Base-by-base conservation (phyloP, 306 rosid genomes). In the Prunus armeniaca region DNA sequence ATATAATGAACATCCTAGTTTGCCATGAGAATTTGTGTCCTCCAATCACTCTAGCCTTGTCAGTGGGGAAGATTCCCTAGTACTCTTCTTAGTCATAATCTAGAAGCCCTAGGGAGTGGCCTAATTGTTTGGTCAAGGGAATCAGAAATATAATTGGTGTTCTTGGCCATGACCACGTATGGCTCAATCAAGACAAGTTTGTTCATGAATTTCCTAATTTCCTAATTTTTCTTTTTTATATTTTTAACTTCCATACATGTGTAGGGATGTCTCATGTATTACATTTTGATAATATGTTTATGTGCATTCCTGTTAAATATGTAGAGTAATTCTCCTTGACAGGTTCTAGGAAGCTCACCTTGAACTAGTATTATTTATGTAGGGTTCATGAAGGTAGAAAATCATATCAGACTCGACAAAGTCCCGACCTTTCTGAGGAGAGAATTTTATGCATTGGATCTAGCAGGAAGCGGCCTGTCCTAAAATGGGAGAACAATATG, bases 401-500 rank as follows among this genome's bases (percentile, higher is more conserved):
- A 81, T 87, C 85, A 41, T 90, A 92, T 84, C 93, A 93, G 73
- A 82, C 76, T 85, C 87, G 76, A 57, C 91, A 89, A 83, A 86
- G 73, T 77, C 87, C 86, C 57, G 78, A 89, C 84, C 86, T 88
- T 75, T 77, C 70, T 12, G 75, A 74, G 81, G 99, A 95, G 84
- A 89, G 82, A 82, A 84, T 95, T 76, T 79, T 95, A 76, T 95
- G 97, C 80, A 77, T 92, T 79, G 91, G 93, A 78, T 88, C 92
- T 85, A 88, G 89, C 87, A 91, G 82, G 78, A 90, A 92, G 82
- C 88, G 79, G 60, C 99, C 99, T 50, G 90, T 92, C 79, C 87
- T 95, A 69, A 95, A 95, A 85, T 95, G 99, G 99, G 97, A 90
- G 88, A 90, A 91, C 46, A 90, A 90, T 79, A 73, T 92, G 87